Conservation (phyloP, 2,329 filamentous ascomycete genomes). For the Dendrostoma leiphaemia region DNA sequence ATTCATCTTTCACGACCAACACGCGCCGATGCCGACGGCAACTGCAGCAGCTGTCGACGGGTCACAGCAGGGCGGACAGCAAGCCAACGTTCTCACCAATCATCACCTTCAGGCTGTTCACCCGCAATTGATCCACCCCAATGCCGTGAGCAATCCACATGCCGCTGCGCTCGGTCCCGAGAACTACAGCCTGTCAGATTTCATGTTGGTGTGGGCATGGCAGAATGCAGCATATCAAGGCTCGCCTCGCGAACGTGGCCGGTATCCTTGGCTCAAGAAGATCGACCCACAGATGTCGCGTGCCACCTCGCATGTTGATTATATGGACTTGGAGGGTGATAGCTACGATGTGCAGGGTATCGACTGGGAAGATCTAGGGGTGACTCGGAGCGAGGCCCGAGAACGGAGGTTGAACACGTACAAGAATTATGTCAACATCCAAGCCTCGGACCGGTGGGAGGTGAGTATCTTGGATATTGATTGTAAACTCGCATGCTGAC, state of each 20-base stretch:
- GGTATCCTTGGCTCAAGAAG: slow-evolving; percentile 32
- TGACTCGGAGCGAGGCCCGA: slow-evolving; percentile 48
- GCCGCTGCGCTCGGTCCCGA: slow-evolving; percentile 41
- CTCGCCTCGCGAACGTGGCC: slow-evolving; percentile 25
- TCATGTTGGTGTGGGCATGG: slow-evolving; percentile 49
- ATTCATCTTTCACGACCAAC: background rate
- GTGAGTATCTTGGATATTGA: slow-evolving; percentile 36
- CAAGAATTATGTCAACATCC: slow-evolving; percentile 56
- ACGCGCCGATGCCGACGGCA: background rate
- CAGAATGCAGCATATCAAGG: slow-evolving; percentile 27
- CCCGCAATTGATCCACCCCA: slow-evolving; percentile 24
- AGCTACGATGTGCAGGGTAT: slow-evolving; percentile 58
- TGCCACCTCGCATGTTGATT: slow-evolving; percentile 25
- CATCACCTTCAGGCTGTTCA: background rate
- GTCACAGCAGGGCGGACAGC: background rate
- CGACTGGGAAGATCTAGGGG: slow-evolving; percentile 53
- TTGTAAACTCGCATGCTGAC: slow-evolving; percentile 3
- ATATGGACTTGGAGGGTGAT: slow-evolving; percentile 53
- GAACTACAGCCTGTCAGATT: slow-evolving; percentile 49
- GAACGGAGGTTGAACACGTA: slow-evolving; percentile 47
- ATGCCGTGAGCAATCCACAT: slow-evolving; percentile 31
- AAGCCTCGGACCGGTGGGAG: slow-evolving; percentile 43
- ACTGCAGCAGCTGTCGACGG: background rate
- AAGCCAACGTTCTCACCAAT: background rate
- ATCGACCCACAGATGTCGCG: slow-evolving; percentile 26